A percentile compares a stretch with the other conserved stretches of the same genome.
phyloP scores from a whole-genome alignment of 2,329 filamentous ascomycete species.

The Penicillium frequentans region DNA sequence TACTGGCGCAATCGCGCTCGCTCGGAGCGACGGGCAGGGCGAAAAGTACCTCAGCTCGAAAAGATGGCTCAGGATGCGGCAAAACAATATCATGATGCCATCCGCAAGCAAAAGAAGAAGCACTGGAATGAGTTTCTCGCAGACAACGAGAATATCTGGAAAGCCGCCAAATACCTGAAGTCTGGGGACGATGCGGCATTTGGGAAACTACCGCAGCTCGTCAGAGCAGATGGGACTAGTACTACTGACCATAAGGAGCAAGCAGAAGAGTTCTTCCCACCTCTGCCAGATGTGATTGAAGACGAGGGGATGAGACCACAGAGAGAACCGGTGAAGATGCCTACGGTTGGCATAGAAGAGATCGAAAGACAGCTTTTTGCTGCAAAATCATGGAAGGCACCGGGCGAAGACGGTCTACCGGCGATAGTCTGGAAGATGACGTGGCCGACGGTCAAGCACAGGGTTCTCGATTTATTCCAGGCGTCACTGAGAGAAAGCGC shows the following conservation, averaged over 20 bases:
- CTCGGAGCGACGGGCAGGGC: no score
- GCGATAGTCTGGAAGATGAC: slow-evolving; percentile 23
- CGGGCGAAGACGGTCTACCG: slow-evolving; percentile 13
- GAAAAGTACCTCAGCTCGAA: no score
- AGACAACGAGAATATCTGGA: no score
- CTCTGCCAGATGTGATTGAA: slow-evolving; percentile 13
- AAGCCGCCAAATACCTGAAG: no score
- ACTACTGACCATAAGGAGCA: slow-evolving; percentile 3
- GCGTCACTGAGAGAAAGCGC: slow-evolving; percentile 4
- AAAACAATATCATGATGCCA: no score
- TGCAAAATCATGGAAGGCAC: slow-evolving; percentile 14
- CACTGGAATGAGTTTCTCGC: no score
- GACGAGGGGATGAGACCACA: slow-evolving; percentile 15
- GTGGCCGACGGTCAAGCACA: slow-evolving; percentile 21
- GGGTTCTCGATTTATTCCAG: slow-evolving; percentile 3
- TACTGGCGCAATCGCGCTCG: no score
- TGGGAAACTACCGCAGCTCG: no score
- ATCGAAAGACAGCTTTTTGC: slow-evolving; percentile 10
- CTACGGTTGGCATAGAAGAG: slow-evolving; percentile 22
- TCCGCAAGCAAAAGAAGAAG: no score
- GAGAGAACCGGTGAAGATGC: slow-evolving; percentile 12
- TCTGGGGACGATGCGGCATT: no score
- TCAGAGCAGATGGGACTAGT: no score
- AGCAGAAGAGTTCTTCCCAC: slow-evolving; percentile 19
- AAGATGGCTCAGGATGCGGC: no score